Evolutionary conservation across 768 basidiomycete species (phyloP).

Genomic region (Amyloporia xantha): DNA sequence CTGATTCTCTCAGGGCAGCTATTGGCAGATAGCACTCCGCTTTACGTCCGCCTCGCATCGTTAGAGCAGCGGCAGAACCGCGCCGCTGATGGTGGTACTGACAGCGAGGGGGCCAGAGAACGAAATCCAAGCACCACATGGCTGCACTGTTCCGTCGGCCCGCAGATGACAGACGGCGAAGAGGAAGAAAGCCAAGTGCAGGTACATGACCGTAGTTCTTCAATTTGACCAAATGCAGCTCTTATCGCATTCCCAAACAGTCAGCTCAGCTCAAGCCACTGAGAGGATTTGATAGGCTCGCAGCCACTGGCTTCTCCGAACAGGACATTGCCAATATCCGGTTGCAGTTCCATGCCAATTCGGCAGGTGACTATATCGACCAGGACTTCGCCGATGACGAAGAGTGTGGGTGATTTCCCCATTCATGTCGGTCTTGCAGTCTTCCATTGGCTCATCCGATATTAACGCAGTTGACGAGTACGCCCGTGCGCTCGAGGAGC

Average conservation of each 20-base stretch:
- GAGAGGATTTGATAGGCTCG: constrained; percentile 86
- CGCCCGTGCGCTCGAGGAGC: constrained; percentile 88
- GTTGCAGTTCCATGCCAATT: constrained; percentile 82
- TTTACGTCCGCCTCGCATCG: constrained; percentile 58
- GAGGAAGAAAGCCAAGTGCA: constrained; percentile 48
- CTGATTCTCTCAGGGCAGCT: constrained; percentile 88
- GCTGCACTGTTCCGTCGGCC: constrained; percentile 93
- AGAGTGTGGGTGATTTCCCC: constrained; percentile 46
- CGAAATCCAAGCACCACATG: constrained; percentile 40
- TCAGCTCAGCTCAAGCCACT: constrained; percentile 69
- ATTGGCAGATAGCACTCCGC: constrained; percentile 71
- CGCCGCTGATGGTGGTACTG: constrained; percentile 26
- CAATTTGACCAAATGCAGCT: neutral
- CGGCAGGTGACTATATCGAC: constrained; percentile 66
- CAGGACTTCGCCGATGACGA: constrained; percentile 67
- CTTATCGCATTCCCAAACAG: constrained; percentile 29
- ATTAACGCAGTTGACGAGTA: constrained; percentile 76
- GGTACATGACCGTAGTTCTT: constrained; percentile 30
- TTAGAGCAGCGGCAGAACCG: constrained; percentile 56
- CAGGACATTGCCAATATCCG: constrained; percentile 88
- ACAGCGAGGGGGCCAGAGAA: constrained; percentile 14
- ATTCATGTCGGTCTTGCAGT: neutral
- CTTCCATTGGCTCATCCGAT: neutral
- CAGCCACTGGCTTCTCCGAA: constrained; percentile 84
- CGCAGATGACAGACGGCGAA: constrained; percentile 50